Base-by-base conservation (phyloP, 352 stramenopile species). In the Phytophthora agathidicida region DNA sequence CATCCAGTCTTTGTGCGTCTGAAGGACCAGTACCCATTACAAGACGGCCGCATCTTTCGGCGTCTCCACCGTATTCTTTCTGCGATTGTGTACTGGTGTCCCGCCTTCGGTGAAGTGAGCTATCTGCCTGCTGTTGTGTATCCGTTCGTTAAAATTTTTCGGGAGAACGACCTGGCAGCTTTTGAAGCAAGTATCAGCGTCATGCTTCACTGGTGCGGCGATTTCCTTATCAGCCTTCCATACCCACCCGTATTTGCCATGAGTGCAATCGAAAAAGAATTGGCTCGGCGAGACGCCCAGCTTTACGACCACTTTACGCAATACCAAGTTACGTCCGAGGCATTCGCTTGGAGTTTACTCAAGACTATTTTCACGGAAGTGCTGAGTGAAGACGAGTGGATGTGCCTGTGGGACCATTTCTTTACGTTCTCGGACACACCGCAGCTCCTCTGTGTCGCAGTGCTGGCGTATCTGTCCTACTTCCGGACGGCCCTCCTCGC, bases 61-160 rank as follows among this genome's bases (percentile, higher is more conserved):
- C 87, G 89, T 17, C 73, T 97, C 1, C 71, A 92, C 33, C 77
- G 88, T 13, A 68, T 96, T 16, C 52, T 96, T 19, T 96, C 82
- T 23, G 88, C 88, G 7, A 78, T 97, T 31, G 85, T 86, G n/a
- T 90, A 87, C 59, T 98, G 91, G 90, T 97, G 88, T 39, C 89
- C 92, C 17, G 85, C 89, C n/a, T 94, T 97, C 48, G 84, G 83
- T 24, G 89, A 96, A 73, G 68, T 89, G 27, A 75, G 67, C 23
- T 96, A 91, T 19, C 60, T 97, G 13, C 86, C 91, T 16, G 81
- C 81, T 13, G 23, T 96, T 14, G 88, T 93, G 32, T 97, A 96
- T 63, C 89, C 91, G 16, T 96, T 97, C 54, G 70, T 96, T 44
- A 91, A 92, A 42, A 76, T 95, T 10, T 96, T 93, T 46, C 75